phyloP scores from a whole-genome alignment of 306 rosid species.

The Malus fusca region DNA sequence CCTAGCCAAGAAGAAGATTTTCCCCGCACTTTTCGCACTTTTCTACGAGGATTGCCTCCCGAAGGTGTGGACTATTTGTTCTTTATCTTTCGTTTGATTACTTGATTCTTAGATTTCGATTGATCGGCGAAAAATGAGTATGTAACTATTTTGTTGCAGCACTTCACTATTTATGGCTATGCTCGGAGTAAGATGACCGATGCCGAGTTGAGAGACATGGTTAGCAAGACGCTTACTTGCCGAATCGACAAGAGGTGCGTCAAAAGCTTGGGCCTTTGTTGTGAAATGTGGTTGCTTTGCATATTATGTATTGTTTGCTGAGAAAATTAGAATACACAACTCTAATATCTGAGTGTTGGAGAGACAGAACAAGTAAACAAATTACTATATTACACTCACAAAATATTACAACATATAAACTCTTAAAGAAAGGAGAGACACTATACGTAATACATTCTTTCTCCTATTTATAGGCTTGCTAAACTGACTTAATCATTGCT shows the following conservation, averaged over 20 bases:
- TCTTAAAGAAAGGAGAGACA: too few species aligned
- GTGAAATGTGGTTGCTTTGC: not conserved
- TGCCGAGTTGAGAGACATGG: slow-evolving; percentile 75
- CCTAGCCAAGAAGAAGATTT: slow-evolving; percentile 92
- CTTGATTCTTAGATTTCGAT: slow-evolving; percentile 9
- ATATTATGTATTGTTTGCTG: not conserved
- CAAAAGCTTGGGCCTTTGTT: not conserved
- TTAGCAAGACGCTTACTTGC: slow-evolving; percentile 89
- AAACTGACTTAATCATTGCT: too few species aligned
- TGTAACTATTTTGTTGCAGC: slow-evolving; percentile 31
- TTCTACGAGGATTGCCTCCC: slow-evolving; percentile 86
- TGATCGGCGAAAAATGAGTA: not conserved
- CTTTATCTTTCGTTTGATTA: not conserved
- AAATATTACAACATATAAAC: too few species aligned
- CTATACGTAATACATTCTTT: too few species aligned
- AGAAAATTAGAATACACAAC: too few species aligned
- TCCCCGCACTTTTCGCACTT: slow-evolving; percentile 90
- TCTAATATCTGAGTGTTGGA: too few species aligned
- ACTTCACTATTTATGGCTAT: slow-evolving; percentile 72
- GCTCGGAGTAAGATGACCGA: slow-evolving; percentile 94
- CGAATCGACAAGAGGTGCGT: slow-evolving; percentile 78
- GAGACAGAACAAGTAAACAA: too few species aligned
- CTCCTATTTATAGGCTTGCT: too few species aligned
- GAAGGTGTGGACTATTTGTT: slow-evolving; percentile 32
- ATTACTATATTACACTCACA: too few species aligned